These are phyloP conservation scores for Chrysanthemum makinoi DNA, from an alignment of 129 eudicot genomes.

Conservation along the genomic window DNA sequence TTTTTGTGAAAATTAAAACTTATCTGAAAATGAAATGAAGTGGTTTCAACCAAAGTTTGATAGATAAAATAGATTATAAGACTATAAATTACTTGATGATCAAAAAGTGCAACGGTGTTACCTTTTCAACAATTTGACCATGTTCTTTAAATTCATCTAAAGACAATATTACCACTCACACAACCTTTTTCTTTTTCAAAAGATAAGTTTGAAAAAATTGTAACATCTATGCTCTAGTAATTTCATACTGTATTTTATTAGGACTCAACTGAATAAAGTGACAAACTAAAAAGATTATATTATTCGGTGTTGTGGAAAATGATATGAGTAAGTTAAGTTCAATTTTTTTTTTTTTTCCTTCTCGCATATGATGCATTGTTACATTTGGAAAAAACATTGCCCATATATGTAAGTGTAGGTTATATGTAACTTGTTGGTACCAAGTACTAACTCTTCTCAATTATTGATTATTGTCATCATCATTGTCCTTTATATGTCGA, in stretches of 20 bases:
- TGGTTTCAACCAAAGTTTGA: background rate
- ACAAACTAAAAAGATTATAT: background rate
- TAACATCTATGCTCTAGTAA: background rate
- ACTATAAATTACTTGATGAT: background rate
- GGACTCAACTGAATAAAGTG: background rate
- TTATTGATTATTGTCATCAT: slow-evolving; percentile 2
- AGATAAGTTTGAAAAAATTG: slow-evolving; percentile 19
- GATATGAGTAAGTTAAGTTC: too few species aligned
- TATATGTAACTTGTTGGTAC: background rate
- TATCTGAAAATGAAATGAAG: background rate
- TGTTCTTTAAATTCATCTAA: slow-evolving; percentile 5
- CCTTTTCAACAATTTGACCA: slow-evolving; percentile 7
- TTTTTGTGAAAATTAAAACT: slow-evolving; percentile 13
- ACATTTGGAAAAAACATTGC: too few species aligned
- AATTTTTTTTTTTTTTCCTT: too few species aligned
- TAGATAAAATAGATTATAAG: background rate
- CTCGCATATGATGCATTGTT: too few species aligned
- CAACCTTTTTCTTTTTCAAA: slow-evolving; percentile 17
- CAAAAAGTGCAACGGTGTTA: background rate
- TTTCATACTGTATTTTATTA: background rate
- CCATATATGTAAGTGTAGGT: too few species aligned
- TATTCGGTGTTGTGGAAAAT: background rate
- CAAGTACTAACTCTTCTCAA: background rate
- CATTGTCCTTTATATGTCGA: background rate
- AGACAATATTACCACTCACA: slow-evolving; percentile 11